Conservation (phyloP, 768 basidiomycete species). For the Naganishia randhawae region DNA sequence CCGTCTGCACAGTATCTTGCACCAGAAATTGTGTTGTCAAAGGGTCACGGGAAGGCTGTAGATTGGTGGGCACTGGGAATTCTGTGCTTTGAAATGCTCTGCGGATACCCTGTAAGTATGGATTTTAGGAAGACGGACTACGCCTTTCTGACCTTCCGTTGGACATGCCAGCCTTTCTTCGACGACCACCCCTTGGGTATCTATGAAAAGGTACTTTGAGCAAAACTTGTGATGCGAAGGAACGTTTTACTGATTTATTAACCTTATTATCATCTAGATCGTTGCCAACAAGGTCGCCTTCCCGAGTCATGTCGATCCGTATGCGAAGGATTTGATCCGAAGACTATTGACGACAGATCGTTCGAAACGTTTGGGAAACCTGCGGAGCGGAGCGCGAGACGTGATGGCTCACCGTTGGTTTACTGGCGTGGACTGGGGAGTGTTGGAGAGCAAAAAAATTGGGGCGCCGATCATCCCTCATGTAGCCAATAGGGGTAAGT, state of each 20-base stretch:
- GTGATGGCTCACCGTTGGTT: slow-evolving; percentile 92
- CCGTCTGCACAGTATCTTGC: slow-evolving; percentile 65
- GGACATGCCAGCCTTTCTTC: slow-evolving; percentile 74
- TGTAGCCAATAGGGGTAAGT: slow-evolving; percentile 45
- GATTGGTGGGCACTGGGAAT: slow-evolving; percentile 99
- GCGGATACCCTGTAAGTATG: slow-evolving; percentile 69
- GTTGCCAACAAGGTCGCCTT: slow-evolving; percentile 80
- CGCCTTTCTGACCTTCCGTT: slow-evolving; percentile 9
- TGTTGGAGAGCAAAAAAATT: slow-evolving; percentile 48
- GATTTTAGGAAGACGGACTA: neutral
- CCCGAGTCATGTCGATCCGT: slow-evolving; percentile 82
- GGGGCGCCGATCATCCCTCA: slow-evolving; percentile 49
- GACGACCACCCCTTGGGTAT: slow-evolving; percentile 97
- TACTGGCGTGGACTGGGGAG: slow-evolving; percentile 50
- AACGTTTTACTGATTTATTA: neutral
- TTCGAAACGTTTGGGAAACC: slow-evolving; percentile 83
- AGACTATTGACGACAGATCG: slow-evolving; percentile 89
- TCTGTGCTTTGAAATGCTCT: slow-evolving; percentile 96
- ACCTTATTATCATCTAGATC: slow-evolving; percentile 54
- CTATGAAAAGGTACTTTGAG: slow-evolving; percentile 67
- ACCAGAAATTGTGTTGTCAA: slow-evolving; percentile 95
- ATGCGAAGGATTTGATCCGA: slow-evolving; percentile 81
- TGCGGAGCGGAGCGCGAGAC: slow-evolving; percentile 86
- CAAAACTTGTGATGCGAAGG: neutral
- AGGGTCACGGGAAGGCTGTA: slow-evolving; percentile 95